These are phyloP conservation scores for Xylogone sp. DNA, from an alignment of 2,329 filamentous ascomycete genomes.

Conservation along the genomic window DNA sequence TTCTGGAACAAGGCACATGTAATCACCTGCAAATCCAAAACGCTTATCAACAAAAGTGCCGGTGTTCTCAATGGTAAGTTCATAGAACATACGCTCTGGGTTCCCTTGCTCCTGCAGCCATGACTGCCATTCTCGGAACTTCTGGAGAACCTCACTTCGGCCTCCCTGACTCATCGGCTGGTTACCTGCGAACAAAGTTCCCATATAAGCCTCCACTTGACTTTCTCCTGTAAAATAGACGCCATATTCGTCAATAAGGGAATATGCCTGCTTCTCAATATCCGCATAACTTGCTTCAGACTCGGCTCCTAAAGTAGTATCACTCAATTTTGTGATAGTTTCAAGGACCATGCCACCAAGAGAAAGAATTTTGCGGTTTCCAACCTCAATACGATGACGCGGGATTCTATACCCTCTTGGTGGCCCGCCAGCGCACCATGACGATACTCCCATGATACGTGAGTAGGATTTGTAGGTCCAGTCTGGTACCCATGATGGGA, in stretches of 20 bases:
- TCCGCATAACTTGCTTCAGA: not conserved
- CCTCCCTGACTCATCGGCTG: not conserved
- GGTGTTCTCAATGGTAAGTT: not conserved
- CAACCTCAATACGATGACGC: not conserved
- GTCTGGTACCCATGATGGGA: slow-evolving; percentile 2
- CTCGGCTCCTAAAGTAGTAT: not conserved
- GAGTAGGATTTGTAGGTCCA: slow-evolving; percentile 5
- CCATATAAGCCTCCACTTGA: not conserved
- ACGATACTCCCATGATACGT: not conserved
- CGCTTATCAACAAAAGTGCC: not conserved
- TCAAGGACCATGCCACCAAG: not conserved
- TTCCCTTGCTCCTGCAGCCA: not conserved
- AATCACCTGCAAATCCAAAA: not conserved
- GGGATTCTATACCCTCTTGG: not conserved
- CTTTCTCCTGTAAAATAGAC: not conserved
- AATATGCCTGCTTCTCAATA: not conserved
- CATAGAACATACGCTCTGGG: not conserved
- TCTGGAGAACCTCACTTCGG: not conserved
- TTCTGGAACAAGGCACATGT: not conserved
- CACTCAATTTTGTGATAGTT: not conserved
- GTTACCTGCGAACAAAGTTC: not conserved
- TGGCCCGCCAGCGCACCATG: not conserved
- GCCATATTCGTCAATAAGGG: not conserved
- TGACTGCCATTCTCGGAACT: not conserved
- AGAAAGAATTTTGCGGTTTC: not conserved